Conservation (phyloP, 768 basidiomycete genomes). For the Cyclocybe aegerita region DNA sequence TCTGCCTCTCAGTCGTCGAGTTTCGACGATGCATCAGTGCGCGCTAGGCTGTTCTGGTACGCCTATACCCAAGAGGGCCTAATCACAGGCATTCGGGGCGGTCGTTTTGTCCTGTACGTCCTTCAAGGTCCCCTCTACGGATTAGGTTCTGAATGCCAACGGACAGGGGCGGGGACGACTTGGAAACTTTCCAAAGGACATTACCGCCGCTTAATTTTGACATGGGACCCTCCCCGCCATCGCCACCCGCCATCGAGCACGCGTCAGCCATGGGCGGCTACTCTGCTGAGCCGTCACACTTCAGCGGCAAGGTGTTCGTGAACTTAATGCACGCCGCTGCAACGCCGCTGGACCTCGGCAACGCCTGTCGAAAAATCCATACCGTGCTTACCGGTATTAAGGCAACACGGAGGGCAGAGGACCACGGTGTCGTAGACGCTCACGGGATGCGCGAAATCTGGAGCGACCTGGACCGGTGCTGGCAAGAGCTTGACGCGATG, state of each 20-base stretch:
- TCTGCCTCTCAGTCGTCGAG: constrained; percentile 30
- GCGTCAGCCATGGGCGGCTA: constrained; percentile 10
- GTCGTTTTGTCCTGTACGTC: constrained; percentile 76
- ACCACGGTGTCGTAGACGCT: constrained; percentile 58
- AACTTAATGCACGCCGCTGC: constrained; percentile 61
- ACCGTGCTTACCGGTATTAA: constrained; percentile 74
- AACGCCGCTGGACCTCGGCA: constrained; percentile 72
- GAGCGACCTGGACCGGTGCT: constrained; percentile 77
- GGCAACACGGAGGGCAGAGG: constrained; percentile 57
- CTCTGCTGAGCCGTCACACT: constrained; percentile 15
- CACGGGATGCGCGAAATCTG: constrained; percentile 76
- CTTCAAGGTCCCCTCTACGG: not conserved
- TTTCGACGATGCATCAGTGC: constrained; percentile 59
- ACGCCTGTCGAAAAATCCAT: constrained; percentile 78
- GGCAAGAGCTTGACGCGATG: constrained; percentile 80
- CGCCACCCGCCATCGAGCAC: constrained; percentile 29
- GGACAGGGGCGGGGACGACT: constrained; percentile 70
- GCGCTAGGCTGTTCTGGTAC: constrained; percentile 89
- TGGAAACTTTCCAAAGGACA: constrained; percentile 67
- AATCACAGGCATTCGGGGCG: constrained; percentile 79
- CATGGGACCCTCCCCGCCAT: constrained; percentile 30
- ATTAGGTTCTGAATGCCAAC: not conserved
- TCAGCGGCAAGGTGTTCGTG: constrained; percentile 39
- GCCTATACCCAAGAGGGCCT: constrained; percentile 84
- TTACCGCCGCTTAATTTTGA: constrained; percentile 42